Conservation (phyloP, 2,329 filamentous ascomycete species). For the Stemphylium beticola region DNA sequence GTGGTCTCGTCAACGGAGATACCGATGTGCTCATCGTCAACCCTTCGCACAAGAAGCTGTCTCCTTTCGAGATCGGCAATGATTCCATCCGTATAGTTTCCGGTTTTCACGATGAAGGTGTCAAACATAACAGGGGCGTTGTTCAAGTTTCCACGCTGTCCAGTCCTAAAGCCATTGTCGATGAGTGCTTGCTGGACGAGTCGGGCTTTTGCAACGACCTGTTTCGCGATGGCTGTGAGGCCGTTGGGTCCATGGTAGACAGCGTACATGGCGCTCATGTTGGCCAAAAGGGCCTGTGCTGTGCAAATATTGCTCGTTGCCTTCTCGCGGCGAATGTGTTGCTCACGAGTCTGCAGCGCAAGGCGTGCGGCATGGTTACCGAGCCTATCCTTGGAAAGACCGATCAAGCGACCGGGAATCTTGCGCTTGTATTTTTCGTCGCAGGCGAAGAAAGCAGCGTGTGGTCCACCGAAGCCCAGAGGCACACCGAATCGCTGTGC, state of each 20-base stretch:
- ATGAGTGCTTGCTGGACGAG: slow-evolving; percentile 70
- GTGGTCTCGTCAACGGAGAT: slow-evolving; percentile 82
- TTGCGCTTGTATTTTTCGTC: slow-evolving; percentile 92
- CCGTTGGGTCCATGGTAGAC: slow-evolving; percentile 90
- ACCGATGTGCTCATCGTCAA: slow-evolving; percentile 67
- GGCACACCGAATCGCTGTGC: slow-evolving; percentile 92
- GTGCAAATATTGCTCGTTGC: slow-evolving; percentile 98
- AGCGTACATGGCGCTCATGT: slow-evolving; percentile 95
- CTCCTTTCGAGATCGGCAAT: slow-evolving; percentile 58
- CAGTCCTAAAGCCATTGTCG: slow-evolving; percentile 68
- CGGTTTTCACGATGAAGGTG: slow-evolving; percentile 70
- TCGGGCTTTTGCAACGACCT: slow-evolving; percentile 73
- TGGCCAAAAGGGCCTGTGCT: slow-evolving; percentile 89
- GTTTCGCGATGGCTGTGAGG: slow-evolving; percentile 81
- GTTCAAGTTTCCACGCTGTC: slow-evolving; percentile 62
- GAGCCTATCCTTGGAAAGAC: slow-evolving; percentile 87
- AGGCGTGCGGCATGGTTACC: slow-evolving; percentile 82
- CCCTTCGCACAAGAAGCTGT: slow-evolving; percentile 66
- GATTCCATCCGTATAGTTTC: slow-evolving; percentile 59
- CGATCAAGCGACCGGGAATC: slow-evolving; percentile 88
- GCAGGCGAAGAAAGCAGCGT: slow-evolving; percentile 94
- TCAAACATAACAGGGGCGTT: slow-evolving; percentile 74
- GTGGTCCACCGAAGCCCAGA: slow-evolving; percentile 90
- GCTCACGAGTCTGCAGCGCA: slow-evolving; percentile 89
- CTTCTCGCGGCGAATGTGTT: slow-evolving; percentile 95